Base-by-base conservation (phyloP, 2,329 filamentous ascomycete genomes). In the Aureobasidium lini region DNA sequence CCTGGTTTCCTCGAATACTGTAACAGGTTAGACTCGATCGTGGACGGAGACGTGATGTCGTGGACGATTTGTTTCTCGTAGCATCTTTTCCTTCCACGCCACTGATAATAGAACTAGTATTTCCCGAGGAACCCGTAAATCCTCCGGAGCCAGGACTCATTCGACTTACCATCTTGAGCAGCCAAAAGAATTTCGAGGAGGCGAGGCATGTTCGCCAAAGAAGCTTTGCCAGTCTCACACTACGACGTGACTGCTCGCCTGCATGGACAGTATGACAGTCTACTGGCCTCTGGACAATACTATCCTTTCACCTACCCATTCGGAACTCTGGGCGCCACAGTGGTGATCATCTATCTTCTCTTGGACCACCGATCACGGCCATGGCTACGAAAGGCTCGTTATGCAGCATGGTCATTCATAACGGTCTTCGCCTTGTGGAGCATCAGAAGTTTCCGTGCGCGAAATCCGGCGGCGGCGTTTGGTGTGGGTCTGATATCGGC, bases 401-500 rank as follows among this genome's bases (percentile, higher is more conserved):
- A 75, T 48, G 63, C 77, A 2, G 69, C 77, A 1, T 82, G 79
- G 64, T 73, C 69, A 0, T 66, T 76, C 46, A 71, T 79, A 40
- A 64, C 76, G 9, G 71, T 66, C 4, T 71, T 78, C 53, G 74
- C 76, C n/a, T 62, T 70, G 13, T 79, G 77, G 64, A 70, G 70
- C 11, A 73, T 81, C 16, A 61, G 65, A 10, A 73, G 73, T 44
- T 77, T 75, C 44, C 76, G 79, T 62, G 77, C 76, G n/a, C 70
- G 78, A 7, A 73, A 75, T 29, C 72, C 81, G 23, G 80, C 76
- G 1, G 75, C 79, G 62, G 78, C 80, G 0, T 81, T 84, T 62
- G 79, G 79, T 13, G 70, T 83, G 15, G 84, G 84, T 0, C 64
- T 86, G 16, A 69, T 81, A 7, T 77, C 73, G 16, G 72, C 76